Evolutionary conservation across 306 rosid species (phyloP).

Genomic region (Dryas drummondii): DNA sequence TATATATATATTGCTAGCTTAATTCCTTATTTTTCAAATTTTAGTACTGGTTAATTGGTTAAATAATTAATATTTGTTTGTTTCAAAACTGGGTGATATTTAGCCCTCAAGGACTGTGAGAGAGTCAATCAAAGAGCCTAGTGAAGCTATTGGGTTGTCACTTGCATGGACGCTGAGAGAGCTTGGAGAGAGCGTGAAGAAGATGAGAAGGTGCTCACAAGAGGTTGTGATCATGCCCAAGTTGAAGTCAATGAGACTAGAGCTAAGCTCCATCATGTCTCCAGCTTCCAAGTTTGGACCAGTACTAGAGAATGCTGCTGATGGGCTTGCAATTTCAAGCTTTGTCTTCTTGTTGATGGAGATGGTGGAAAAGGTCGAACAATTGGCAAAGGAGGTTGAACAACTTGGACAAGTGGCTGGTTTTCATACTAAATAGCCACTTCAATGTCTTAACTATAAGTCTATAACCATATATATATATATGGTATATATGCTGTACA

Average conservation of each 20-base stretch:
- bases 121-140: slow-evolving; percentile 33
- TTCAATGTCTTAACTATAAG: not conserved
- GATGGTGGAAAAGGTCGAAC: slow-evolving; percentile 59
- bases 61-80: not conserved
- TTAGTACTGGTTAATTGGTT: not conserved
- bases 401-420: slow-evolving; percentile 57
- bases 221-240: slow-evolving; percentile 34
- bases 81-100: slow-evolving; percentile 3
- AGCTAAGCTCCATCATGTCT: slow-evolving; percentile 38
- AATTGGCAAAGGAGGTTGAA: slow-evolving; percentile 53
- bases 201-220: slow-evolving; percentile 51
- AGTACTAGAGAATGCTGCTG: slow-evolving; percentile 30
- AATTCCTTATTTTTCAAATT: not conserved
- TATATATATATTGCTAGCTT: not conserved
- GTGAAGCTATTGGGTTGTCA: slow-evolving; percentile 49
- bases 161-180: slow-evolving; percentile 50
- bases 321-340: slow-evolving; percentile 50
- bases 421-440: slow-evolving; percentile 33
- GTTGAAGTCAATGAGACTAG: slow-evolving; percentile 50
- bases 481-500: no score
- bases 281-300: slow-evolving; percentile 27
- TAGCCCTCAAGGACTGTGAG: slow-evolving; percentile 41
- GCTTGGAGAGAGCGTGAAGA: slow-evolving; percentile 62
- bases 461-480: no score
- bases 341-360: slow-evolving; percentile 48